Conservation (phyloP, 2,329 filamentous ascomycete genomes). For the Chaetomiaceae sp. region DNA sequence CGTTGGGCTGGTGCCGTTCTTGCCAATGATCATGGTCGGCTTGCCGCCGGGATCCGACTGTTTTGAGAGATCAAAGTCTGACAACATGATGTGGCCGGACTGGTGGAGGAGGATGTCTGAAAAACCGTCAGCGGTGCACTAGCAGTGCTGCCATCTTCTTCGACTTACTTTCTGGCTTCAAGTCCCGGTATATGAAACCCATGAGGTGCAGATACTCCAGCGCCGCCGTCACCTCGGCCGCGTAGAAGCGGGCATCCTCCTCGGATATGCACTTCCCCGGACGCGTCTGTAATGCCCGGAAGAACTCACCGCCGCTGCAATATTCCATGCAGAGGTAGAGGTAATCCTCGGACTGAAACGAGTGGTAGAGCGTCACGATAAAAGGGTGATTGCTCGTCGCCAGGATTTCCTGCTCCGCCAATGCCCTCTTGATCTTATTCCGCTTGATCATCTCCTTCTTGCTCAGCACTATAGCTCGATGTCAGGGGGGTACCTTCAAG, state of each 20-base stretch:
- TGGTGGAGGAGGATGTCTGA: constrained; percentile 94
- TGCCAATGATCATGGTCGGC: constrained; percentile 94
- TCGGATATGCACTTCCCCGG: constrained; percentile 97
- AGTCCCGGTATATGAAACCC: constrained; percentile 97
- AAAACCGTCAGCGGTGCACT: constrained; percentile 34
- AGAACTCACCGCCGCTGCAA: constrained; percentile 97
- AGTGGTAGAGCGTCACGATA: constrained; percentile 97
- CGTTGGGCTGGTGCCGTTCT: constrained; percentile 78
- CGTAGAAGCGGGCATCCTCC: constrained; percentile 95
- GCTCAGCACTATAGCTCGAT: constrained; percentile 80
- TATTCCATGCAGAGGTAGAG: constrained; percentile 99
- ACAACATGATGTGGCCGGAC: constrained; percentile 99
- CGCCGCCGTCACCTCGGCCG: constrained; percentile 93
- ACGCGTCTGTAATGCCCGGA: constrained; percentile 89
- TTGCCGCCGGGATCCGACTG: constrained; percentile 94
- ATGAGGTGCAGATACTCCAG: constrained; percentile 96
- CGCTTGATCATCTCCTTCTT: constrained; percentile 99
- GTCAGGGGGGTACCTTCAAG: no score
- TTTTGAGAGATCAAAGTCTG: constrained; percentile 97
- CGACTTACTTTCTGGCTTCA: constrained; percentile 91
- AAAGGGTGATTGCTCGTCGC: constrained; percentile 99
- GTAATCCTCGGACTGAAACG: constrained; percentile 98
- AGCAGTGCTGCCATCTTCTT: neutral
- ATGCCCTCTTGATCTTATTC: constrained; percentile 98
- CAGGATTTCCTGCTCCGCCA: constrained; percentile 96